A percentile compares a stretch with the other conserved stretches of the same genome.
These are phyloP conservation scores for Malus orientalis DNA, from an alignment of 306 rosid species.

Conservation along the genomic window DNA sequence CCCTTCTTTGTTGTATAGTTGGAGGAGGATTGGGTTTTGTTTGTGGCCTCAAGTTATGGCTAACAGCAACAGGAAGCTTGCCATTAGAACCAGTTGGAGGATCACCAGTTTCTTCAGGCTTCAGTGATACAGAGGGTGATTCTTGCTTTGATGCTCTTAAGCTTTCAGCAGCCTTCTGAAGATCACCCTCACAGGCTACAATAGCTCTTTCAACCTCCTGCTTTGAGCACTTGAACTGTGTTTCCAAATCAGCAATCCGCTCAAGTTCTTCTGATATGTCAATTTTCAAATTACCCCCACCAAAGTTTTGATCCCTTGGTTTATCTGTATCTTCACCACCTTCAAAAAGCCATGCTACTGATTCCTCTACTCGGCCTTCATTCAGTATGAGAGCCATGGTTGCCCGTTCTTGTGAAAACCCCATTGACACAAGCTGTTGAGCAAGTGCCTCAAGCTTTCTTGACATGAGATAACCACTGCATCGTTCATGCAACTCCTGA, in stretches of 20 bases:
- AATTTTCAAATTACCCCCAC: conserved; percentile 62
- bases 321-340: conserved; percentile 56
- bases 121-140: conserved; percentile 47
- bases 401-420: conserved; percentile 78
- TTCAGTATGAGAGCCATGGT: conserved; percentile 80
- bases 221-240: conserved; percentile 56
- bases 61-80: conserved; percentile 46
- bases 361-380: conserved; percentile 89
- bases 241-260: conserved; percentile 60
- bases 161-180: conserved; percentile 71
- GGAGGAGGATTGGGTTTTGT: conserved; percentile 35
- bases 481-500: conserved; percentile 86
- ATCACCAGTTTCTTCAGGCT: conserved; percentile 80
- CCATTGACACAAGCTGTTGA: conserved; percentile 86
- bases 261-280: conserved; percentile 96
- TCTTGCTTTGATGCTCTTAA: conserved; percentile 60
- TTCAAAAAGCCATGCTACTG: conserved; percentile 80
- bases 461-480: conserved; percentile 83
- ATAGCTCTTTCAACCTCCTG: conserved; percentile 95
- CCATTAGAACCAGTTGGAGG: conserved; percentile 48
- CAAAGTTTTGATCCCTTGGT: conserved; percentile 38
- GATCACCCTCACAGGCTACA: conserved; percentile 83
- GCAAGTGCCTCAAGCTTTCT: conserved; percentile 90
- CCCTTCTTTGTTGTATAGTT: conserved; percentile 53
- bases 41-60: conserved; percentile 50